Evolutionary conservation across 1,284 basidiomycete genomes (phyloP).

Genomic region (Caloboletus inedulis): DNA sequence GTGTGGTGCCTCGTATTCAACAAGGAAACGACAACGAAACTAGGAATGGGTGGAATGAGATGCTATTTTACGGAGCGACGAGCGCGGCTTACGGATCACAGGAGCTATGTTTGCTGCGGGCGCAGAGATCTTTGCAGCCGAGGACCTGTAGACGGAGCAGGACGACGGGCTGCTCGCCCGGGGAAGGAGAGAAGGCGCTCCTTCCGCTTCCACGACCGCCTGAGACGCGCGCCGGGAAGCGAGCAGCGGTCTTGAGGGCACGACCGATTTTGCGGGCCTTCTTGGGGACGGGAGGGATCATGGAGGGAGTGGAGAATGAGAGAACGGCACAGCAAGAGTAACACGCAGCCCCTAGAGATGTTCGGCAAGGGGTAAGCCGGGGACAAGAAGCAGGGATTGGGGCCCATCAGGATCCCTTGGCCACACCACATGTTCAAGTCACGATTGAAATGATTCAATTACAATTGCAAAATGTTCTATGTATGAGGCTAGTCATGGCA

Average conservation of each 20-base stretch:
- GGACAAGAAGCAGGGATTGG: not conserved
- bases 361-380: constrained; percentile 5
- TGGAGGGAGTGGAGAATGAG: constrained; percentile 10
- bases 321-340: constrained; percentile 12
- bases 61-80: not conserved
- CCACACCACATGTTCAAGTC: too few species aligned
- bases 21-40: constrained; percentile 72
- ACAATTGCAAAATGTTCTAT: too few species aligned
- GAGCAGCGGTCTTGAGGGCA: constrained; percentile 47
- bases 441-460: too few species aligned
- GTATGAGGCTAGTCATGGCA: not conserved
- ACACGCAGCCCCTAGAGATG: constrained; percentile 15
- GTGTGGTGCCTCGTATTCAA: constrained; percentile 70
- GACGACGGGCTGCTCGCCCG: constrained; percentile 64
- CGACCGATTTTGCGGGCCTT: constrained; percentile 47
- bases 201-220: constrained; percentile 39
- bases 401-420: too few species aligned
- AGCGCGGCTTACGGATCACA: constrained; percentile 66
- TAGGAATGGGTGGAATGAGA: constrained; percentile 28
- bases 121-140: constrained; percentile 55
- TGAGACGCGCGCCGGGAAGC: constrained; percentile 44
- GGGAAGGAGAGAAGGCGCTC: constrained; percentile 46
- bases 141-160: constrained; percentile 65
- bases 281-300: constrained; percentile 37
- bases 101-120: constrained; percentile 61